Evolutionary conservation across 1,284 basidiomycete species (phyloP).

Genomic region (Tranzscheliella williamsii): DNA sequence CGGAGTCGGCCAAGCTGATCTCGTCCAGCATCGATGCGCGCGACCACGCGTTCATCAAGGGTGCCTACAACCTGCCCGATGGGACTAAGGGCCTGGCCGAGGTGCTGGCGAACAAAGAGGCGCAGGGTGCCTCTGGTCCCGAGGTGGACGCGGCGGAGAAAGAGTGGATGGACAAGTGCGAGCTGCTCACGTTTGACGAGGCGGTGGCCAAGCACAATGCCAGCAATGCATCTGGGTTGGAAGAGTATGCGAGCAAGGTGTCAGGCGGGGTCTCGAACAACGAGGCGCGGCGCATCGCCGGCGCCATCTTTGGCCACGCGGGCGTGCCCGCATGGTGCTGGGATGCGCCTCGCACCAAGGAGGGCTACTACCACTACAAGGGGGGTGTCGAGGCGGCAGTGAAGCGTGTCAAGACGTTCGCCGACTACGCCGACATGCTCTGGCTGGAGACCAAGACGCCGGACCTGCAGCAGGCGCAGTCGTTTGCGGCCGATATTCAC

Average conservation of each 20-base stretch:
- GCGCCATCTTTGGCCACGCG: slow-evolving; percentile 71
- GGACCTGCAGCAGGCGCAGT: slow-evolving; percentile 76
- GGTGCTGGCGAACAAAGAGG: slow-evolving; percentile 51
- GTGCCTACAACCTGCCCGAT: slow-evolving; percentile 54
- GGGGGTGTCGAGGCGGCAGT: slow-evolving; percentile 84
- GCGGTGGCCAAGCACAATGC: slow-evolving; percentile 66
- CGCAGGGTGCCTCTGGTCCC: slow-evolving; percentile 42
- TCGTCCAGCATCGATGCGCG: slow-evolving; percentile 78
- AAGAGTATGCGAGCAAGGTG: slow-evolving; percentile 66
- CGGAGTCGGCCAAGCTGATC: slow-evolving; percentile 83
- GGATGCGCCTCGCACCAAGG: slow-evolving; percentile 86
- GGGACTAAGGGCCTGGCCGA: slow-evolving; percentile 53
- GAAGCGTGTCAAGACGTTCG: slow-evolving; percentile 76
- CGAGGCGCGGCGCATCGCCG: slow-evolving; percentile 74
- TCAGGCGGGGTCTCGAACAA: slow-evolving; percentile 72
- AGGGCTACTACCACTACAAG: slow-evolving; percentile 87
- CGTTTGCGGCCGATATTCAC: slow-evolving; percentile 77
- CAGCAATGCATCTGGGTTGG: slow-evolving; percentile 63
- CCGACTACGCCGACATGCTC: slow-evolving; percentile 63
- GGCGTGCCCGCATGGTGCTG: slow-evolving; percentile 77
- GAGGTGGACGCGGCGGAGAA: slow-evolving; percentile 56
- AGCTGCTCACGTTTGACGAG: slow-evolving; percentile 75
- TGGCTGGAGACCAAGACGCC: slow-evolving; percentile 83
- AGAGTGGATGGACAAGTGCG: slow-evolving; percentile 58
- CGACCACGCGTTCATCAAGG: slow-evolving; percentile 66